Evolutionary conservation across 2,329 filamentous ascomycete genomes (phyloP).

Genomic region (Colletotrichum sp.): DNA sequence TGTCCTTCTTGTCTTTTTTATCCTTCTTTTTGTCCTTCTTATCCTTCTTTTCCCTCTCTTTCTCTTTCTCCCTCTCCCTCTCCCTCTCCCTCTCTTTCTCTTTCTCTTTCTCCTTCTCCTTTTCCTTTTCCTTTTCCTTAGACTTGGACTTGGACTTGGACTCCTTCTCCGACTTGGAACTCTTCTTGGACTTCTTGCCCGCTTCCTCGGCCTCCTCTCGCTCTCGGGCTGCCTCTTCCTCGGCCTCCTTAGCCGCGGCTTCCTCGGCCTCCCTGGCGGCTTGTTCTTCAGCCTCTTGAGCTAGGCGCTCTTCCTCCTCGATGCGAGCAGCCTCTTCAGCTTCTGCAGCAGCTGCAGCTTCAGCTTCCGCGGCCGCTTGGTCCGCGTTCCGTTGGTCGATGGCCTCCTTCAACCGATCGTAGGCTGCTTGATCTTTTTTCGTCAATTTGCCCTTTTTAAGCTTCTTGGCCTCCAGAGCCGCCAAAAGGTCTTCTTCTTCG

Average conservation of each 20-base stretch:
- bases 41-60: constrained; percentile 35
- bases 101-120: constrained; percentile 36
- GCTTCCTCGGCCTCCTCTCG: constrained; percentile 34
- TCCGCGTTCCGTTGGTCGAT: constrained; percentile 37
- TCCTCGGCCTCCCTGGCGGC: constrained; percentile 43
- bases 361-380: constrained; percentile 36
- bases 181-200: constrained; percentile 48
- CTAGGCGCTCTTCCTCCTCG: constrained; percentile 30
- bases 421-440: constrained; percentile 52
- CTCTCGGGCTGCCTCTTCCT: constrained; percentile 28
- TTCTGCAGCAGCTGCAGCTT: constrained; percentile 33
- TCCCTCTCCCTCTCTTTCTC: constrained; percentile 27
- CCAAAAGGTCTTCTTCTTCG: constrained; percentile 42
- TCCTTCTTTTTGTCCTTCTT: constrained; percentile 25
- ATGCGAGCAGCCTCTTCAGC: constrained; percentile 38
- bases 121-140: constrained; percentile 35
- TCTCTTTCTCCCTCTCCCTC: constrained; percentile 29
- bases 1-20: constrained; percentile 35
- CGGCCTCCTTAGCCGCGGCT: constrained; percentile 28
- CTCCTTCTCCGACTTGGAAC: constrained; percentile 37
- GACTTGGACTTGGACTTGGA: constrained; percentile 39
- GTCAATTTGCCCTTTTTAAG: constrained; percentile 50
- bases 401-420: constrained; percentile 39
- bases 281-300: background rate
- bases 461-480: constrained; percentile 51